phyloP scores from a whole-genome alignment of 2,329 filamentous ascomycete genomes.

The Exophiala calicioides region DNA sequence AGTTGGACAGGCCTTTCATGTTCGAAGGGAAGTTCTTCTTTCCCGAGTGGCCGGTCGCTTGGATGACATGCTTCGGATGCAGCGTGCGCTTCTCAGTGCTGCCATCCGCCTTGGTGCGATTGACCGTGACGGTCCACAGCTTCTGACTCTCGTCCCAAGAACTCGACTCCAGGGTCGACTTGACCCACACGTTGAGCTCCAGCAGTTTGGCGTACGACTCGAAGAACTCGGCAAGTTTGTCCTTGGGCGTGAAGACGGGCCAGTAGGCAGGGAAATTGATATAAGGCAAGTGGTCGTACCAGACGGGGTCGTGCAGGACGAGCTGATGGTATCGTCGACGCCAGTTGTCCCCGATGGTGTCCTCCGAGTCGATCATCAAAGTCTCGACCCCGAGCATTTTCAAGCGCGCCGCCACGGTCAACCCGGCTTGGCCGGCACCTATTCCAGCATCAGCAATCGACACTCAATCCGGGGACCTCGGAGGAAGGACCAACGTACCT shows the following conservation, averaged over 20 bases:
- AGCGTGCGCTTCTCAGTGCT: slow-evolving; percentile 54
- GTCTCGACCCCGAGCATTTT: slow-evolving; percentile 59
- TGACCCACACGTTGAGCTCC: slow-evolving; percentile 69
- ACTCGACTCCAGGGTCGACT: slow-evolving; percentile 51
- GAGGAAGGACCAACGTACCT: slow-evolving; percentile 51
- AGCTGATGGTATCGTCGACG: slow-evolving; percentile 63
- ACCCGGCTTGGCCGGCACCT: slow-evolving; percentile 63
- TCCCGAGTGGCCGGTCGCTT: slow-evolving; percentile 68
- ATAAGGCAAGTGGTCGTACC: slow-evolving; percentile 60
- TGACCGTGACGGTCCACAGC: slow-evolving; percentile 58
- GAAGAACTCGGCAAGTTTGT: slow-evolving; percentile 70
- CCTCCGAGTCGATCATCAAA: slow-evolving; percentile 61
- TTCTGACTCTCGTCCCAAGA: slow-evolving; percentile 54
- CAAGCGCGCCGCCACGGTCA: slow-evolving; percentile 60
- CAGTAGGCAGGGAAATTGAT: slow-evolving; percentile 63
- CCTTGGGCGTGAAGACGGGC: slow-evolving; percentile 71
- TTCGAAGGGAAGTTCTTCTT: slow-evolving; percentile 56
- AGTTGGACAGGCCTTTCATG: slow-evolving; percentile 54
- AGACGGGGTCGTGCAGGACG: slow-evolving; percentile 68
- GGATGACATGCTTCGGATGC: slow-evolving; percentile 64
- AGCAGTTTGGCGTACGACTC: slow-evolving; percentile 64
- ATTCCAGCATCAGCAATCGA: slow-evolving; percentile 5
- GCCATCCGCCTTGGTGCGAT: slow-evolving; percentile 43
- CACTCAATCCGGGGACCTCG: background rate
- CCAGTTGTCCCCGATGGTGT: slow-evolving; percentile 65